Evolutionary conservation across 768 basidiomycete species (phyloP).

Genomic region (Megacollybia marginata): DNA sequence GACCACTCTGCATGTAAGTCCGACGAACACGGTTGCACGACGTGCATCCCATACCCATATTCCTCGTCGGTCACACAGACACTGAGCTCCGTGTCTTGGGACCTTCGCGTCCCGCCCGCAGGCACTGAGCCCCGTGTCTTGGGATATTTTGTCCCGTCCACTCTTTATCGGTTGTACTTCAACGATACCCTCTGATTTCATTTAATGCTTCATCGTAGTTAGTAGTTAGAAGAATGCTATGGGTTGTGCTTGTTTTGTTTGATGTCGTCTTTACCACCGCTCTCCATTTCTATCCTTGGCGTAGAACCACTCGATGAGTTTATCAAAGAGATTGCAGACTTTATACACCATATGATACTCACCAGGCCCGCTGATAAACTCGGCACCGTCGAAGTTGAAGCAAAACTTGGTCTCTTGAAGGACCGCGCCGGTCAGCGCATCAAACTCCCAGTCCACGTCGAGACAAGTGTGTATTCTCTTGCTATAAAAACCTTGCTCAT

Average conservation of each 20-base stretch:
- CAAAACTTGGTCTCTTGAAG: constrained; percentile 74
- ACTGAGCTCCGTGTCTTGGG: too few species aligned
- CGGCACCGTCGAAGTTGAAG: constrained; percentile 79
- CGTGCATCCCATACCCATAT: not conserved
- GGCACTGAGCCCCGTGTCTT: too few species aligned
- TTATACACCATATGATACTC: constrained; percentile 70
- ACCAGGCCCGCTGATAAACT: constrained; percentile 41
- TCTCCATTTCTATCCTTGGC: constrained; percentile 76
- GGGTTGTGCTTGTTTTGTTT: too few species aligned
- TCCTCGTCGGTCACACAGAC: too few species aligned
- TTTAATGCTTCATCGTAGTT: too few species aligned
- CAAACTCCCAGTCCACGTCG: constrained; percentile 66
- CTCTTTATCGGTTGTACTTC: too few species aligned
- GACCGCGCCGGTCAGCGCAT: constrained; percentile 56
- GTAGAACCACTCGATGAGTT: constrained; percentile 92
- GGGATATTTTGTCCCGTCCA: too few species aligned
- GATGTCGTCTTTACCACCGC: constrained; percentile 38
- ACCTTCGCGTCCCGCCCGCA: too few species aligned
- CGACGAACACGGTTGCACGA: constrained; percentile 52
- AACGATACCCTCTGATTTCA: too few species aligned
- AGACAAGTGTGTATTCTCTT: constrained; percentile 60
- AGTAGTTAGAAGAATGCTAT: too few species aligned
- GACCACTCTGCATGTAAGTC: constrained; percentile 40
- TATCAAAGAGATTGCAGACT: constrained; percentile 86
- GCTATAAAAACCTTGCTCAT: not conserved